Base-by-base conservation (phyloP, 1,284 basidiomycete genomes). In the Malassezia cuniculi region DNA sequence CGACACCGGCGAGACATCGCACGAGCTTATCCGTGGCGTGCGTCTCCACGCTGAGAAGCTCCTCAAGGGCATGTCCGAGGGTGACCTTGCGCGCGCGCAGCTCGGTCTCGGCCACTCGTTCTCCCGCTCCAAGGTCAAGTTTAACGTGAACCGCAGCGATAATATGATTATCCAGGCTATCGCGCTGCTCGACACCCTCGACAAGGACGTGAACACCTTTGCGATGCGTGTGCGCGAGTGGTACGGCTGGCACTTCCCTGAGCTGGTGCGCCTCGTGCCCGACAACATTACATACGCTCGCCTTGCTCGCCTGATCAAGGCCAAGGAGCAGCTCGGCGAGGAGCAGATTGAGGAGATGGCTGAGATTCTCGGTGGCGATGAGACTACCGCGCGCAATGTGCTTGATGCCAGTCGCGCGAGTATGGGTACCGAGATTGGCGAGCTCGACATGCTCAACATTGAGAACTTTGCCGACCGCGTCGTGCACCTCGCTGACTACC, bases 101-200 rank as follows among this genome's bases (percentile, higher is more conserved):
- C 81, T 99, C 54, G 90, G 90, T 69, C 77, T 97, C 34, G 90
- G 90, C 34, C 90, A 99, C 76, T 85, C 85, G 15, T 95, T 93
- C 75, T 95, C 87, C 21, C 81, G 90, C 55, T 83, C 89, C 44
- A 97, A 97, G 70, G 82, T 97, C 58, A 66, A 66, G 70, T 97
- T 97, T 79, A 97, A 97, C 74, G 90, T 95, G 56, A 95, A 97
- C 77, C 78, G 90, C 54, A 81, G 85, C 50, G 90, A 99, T 74
- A 99, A 97, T 75, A 99, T 99, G 90, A 97, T 99, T 73, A 97
- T 97, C 65, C 93, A 97, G 72, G 90, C 90, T 39, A 95, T 97
- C 65, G 84, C 90, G 2, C 79, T 95, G 40, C 83, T 95, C 60
- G 90, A 97, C 73, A 89, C 94, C 66, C 81, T 97, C 66, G 90